phyloP scores from a whole-genome alignment of 176 grass and related monocot genomes.

The Ensete ventricosum region DNA sequence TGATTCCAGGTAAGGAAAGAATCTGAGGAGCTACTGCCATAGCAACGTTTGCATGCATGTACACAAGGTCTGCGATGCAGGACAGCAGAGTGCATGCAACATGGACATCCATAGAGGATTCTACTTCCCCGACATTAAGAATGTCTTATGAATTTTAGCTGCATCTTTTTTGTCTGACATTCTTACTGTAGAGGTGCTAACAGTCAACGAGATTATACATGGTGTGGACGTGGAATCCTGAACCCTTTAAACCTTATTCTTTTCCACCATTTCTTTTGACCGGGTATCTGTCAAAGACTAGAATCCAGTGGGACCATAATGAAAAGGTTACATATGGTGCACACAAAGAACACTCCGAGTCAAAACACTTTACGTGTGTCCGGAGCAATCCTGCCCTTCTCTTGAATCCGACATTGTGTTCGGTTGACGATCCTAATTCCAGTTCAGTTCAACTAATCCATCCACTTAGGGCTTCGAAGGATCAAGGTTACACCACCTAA shows the following conservation, averaged over 20 bases:
- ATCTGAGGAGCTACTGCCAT: too few species aligned
- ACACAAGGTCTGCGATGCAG: too few species aligned
- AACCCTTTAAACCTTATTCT: conserved; percentile 15
- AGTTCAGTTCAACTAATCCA: too few species aligned
- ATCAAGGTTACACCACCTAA: too few species aligned
- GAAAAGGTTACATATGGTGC: neutral
- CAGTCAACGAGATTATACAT: neutral
- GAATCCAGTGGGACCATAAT: conserved; percentile 5
- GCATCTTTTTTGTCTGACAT: neutral
- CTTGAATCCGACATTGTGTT: too few species aligned
- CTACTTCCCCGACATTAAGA: neutral
- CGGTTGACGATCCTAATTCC: too few species aligned
- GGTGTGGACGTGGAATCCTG: conserved; percentile 5
- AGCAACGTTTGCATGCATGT: too few species aligned
- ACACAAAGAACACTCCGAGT: too few species aligned
- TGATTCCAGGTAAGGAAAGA: too few species aligned
- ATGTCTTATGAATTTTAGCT: neutral
- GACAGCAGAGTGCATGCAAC: neutral
- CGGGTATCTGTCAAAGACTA: conserved; percentile 2
- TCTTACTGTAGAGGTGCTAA: neutral
- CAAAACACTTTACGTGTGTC: too few species aligned
- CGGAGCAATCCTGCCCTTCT: too few species aligned
- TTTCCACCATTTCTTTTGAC: conserved; percentile 1
- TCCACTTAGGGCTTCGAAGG: too few species aligned
- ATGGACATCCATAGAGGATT: neutral